These are phyloP conservation scores for Apiosordaria backusii DNA, from an alignment of 495 filamentous ascomycete species.

Conservation along the genomic window DNA sequence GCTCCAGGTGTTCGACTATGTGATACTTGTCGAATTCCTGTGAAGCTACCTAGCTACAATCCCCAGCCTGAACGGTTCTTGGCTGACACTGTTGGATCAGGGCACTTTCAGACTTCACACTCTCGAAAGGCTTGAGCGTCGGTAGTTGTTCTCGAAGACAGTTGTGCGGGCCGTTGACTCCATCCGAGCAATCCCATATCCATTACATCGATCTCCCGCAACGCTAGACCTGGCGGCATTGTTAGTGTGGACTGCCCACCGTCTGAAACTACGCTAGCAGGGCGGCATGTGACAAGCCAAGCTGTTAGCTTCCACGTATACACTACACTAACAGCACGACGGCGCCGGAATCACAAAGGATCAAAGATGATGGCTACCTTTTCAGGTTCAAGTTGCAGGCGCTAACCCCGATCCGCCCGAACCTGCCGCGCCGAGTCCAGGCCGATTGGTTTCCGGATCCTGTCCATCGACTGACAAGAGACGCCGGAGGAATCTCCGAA, in stretches of 20 bases:
- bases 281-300: conserved; percentile 7
- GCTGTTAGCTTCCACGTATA: not conserved
- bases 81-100: not conserved
- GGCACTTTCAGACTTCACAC: not conserved
- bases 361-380: not conserved
- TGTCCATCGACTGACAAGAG: not conserved
- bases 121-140: not conserved
- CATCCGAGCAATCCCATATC: not conserved
- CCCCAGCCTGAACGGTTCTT: not conserved
- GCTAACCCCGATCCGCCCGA: conserved; percentile 19
- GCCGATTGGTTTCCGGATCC: not conserved
- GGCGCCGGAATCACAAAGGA: not conserved
- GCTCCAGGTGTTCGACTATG: not conserved
- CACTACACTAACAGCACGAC: not conserved
- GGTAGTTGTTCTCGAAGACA: conserved; percentile 4
- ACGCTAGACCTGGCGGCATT: not conserved
- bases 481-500: not conserved
- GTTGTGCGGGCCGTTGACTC: not conserved
- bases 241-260: not conserved
- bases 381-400: not conserved
- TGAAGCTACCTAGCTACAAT: too few relatives aligned
- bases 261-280: conserved; percentile 2
- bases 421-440: conserved; percentile 10
- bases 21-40: too few relatives aligned
- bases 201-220: conserved; percentile 9